Evolutionary conservation across 768 basidiomycete genomes (phyloP).

Genomic region (Pleurotus citrinopileatus): DNA sequence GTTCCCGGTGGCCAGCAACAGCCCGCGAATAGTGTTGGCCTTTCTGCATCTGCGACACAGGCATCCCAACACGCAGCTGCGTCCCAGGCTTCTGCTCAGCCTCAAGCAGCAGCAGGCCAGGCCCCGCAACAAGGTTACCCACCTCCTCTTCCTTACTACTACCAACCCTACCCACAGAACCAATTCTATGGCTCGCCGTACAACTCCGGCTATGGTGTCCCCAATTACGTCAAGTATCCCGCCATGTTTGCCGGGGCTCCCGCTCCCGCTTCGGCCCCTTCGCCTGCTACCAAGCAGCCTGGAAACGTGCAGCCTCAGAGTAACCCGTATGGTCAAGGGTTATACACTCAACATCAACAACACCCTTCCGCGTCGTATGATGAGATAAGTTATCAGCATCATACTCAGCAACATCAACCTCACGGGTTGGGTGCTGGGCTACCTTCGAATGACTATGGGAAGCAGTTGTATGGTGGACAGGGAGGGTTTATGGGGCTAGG

Average conservation of each 20-base stretch:
- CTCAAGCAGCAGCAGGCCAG: constrained; percentile 58
- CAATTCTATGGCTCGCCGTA: constrained; percentile 78
- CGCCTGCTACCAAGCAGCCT: constrained; percentile 65
- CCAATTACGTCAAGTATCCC: constrained; percentile 60
- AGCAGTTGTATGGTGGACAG: constrained; percentile 44
- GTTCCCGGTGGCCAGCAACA: constrained; percentile 60
- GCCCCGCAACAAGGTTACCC: constrained; percentile 66
- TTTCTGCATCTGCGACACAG: constrained; percentile 48
- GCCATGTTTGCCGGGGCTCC: constrained; percentile 73
- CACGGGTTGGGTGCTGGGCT: constrained; percentile 36
- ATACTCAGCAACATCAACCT: constrained; percentile 55
- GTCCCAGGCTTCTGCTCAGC: constrained; percentile 49
- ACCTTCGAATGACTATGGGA: constrained; percentile 35
- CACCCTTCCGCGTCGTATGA: constrained; percentile 44
- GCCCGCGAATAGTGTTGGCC: constrained; percentile 39
- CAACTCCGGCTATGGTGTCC: constrained; percentile 49
- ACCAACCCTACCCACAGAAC: constrained; percentile 72
- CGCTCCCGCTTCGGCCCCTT: constrained; percentile 61
- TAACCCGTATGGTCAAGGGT: constrained; percentile 59
- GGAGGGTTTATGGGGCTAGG: constrained; percentile 66
- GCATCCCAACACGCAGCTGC: constrained; percentile 51
- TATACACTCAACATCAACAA: constrained; percentile 63
- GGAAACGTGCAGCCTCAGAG: constrained; percentile 46
- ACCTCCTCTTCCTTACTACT: constrained; percentile 57
- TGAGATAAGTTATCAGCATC: constrained; percentile 52